Base-by-base conservation (phyloP, 306 rosid genomes). In the Trichosanthes truncata region DNA sequence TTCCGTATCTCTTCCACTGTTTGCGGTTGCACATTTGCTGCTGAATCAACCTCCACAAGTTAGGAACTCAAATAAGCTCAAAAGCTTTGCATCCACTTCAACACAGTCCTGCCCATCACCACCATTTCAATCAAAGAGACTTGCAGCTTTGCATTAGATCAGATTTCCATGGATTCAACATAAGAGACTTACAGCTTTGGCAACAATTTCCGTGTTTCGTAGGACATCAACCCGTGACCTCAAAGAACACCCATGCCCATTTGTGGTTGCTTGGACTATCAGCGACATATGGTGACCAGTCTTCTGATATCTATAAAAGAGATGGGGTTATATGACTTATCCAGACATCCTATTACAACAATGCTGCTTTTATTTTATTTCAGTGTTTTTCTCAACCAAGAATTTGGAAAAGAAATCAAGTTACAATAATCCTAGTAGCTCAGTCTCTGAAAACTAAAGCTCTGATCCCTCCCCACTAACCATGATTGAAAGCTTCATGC, bases 211-310 rank as follows among this genome's bases (percentile, higher is more conserved):
- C 0, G 87, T 91, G 87, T 84, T 87, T 52, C 36, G 85, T 68
- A 6, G 82, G 82, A 92, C 85, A 82, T 92, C 93, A 40, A 85
- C n/a, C 80, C 2, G 81, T 83, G 86, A 86, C 83, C 84, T 91
- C 93, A 48, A 95, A 95, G 45, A 95, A 89, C 84, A 95, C 97
- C 98, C 98, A 95, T 53, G 97, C 98, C 98, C 98, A 95, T 81
- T 91, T 95, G 81, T 95, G 91, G 81, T 93, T 84, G 83, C 83
- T 82, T 67, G 79, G 78, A 61, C 81, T 84, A 48, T 90, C 97
- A 7, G 97, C 35, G 29, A 91, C 72, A 57, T 95, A 90, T 15
- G 87, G 89, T 71, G 81, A 52, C 84, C 96, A 59, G 15, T 59
- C 84, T 86, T 91, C 85, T 92, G 97, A 83, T 72, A 41, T 23